Evolutionary conservation across 805 yeast species (phyloP).

Genomic region (Barnettozyma sp.): DNA sequence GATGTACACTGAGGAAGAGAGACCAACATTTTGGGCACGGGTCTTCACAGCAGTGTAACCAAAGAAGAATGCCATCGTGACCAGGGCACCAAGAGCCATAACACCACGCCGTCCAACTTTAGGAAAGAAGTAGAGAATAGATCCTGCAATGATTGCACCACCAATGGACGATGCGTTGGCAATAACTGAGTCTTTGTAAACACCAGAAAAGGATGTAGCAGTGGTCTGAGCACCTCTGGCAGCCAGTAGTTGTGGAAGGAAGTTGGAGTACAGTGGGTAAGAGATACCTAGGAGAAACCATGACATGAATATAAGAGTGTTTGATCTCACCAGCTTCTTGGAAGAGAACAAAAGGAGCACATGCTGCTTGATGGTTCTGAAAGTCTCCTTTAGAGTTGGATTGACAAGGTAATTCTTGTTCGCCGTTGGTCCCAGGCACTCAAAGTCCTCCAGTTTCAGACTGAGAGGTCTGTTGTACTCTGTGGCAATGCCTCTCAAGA

Average conservation of each 20-base stretch:
- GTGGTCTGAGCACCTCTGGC: conserved; percentile 40
- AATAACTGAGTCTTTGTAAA: conserved; percentile 41
- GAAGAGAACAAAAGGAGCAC: conserved; percentile 38
- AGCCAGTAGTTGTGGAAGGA: conserved; percentile 43
- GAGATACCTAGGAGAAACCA: conserved; percentile 52
- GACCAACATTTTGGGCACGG: conserved; percentile 42
- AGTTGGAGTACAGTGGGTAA: conserved; percentile 45
- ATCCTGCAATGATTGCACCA: conserved; percentile 47
- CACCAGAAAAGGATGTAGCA: conserved; percentile 33
- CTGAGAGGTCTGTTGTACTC: conserved; percentile 36
- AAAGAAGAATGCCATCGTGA: conserved; percentile 50
- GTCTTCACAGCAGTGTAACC: conserved; percentile 59
- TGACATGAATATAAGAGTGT: conserved; percentile 36
- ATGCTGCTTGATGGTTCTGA: conserved; percentile 30
- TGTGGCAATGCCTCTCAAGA: conserved; percentile 38
- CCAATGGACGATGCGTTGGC: conserved; percentile 37
- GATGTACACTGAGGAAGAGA: conserved; percentile 30
- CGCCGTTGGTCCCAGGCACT: conserved; percentile 35
- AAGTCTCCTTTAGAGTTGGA: conserved; percentile 24
- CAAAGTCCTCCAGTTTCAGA: conserved; percentile 39
- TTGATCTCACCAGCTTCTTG: conserved; percentile 31
- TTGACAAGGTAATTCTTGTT: conserved; percentile 23
- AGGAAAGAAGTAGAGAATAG: conserved; percentile 19
- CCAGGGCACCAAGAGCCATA: conserved; percentile 42
- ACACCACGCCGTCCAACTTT: conserved; percentile 51